Evolutionary conservation across 192 early-diverging fungal genomes (phyloP), one percentile per base, ranked within the genome.

Genomic region (Endogone sp.): DNA sequence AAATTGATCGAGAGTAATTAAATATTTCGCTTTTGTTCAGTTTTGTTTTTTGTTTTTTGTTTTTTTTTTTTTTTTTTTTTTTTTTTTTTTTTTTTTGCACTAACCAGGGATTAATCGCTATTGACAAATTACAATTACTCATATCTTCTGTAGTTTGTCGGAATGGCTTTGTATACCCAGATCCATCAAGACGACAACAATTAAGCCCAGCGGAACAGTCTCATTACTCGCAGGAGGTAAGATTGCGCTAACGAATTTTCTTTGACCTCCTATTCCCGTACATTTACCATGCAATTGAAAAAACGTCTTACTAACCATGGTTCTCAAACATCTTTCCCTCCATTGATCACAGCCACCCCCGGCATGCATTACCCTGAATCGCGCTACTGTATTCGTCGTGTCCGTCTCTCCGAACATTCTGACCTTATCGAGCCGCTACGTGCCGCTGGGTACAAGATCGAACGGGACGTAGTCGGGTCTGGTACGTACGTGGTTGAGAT

Each of bases 321-420:
- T n/a, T n/a, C n/a, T n/a, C n/a, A n/a, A n/a, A n/a, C n/a, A n/a
- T 60, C 28, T 16, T 59, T 9, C n/a, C n/a, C n/a, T 20, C 16
- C 21, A 26, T 23, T 10, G n/a, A n/a, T n/a, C n/a, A n/a, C n/a
- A 63, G 70, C 80, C 2, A 83, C 81, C 0, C 81, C 81, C 8
- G 81, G 81, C 20, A 83, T 83, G 79, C 81, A 83, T 63, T 81
- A 83, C 32, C 81, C 81, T 4, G 81, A 80, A 56, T 78, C 76
- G 63, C 74, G 79, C 44, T 83, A 76, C 62, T 83, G 81, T 55
- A 76, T 83, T 63, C 79, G 81, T 2, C 76, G 81, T 2, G 79
- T 83, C 22, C 77, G 81, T 0, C 24, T 83, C 6, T 72, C 79
- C 11, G 66, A 74, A 57, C 24, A 25, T 6, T 78, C 79, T 22